A percentile compares a stretch with the other conserved stretches of the same genome.
These are phyloP conservation scores for Botrytis medusae DNA, from an alignment of 2,329 filamentous ascomycete genomes.

Conservation along the genomic window DNA sequence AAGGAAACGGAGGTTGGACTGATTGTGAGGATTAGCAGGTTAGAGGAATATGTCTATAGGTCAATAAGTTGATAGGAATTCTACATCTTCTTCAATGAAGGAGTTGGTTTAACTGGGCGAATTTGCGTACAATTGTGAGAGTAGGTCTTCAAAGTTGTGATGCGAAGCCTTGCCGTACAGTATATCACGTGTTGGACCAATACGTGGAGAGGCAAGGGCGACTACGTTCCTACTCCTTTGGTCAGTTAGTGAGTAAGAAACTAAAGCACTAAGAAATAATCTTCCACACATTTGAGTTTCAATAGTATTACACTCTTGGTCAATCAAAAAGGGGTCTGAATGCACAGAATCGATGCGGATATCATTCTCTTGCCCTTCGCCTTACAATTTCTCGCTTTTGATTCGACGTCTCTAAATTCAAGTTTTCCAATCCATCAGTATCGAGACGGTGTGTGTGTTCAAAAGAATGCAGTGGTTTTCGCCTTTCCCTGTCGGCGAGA, in stretches of 20 bases:
- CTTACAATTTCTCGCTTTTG: background rate
- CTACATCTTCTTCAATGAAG: conserved; percentile 1
- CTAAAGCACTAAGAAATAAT: background rate
- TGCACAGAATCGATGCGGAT: background rate
- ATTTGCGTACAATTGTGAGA: background rate
- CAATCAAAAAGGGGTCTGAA: background rate
- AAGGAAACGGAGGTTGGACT: background rate
- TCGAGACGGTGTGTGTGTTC: background rate
- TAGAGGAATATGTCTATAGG: background rate
- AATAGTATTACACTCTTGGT: background rate
- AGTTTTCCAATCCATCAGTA: background rate
- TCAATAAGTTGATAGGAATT: conserved; percentile 11
- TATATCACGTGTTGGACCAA: background rate
- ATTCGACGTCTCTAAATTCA: background rate
- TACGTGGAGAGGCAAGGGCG: background rate
- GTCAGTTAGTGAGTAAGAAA: background rate
- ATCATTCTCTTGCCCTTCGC: background rate
- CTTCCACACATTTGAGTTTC: background rate
- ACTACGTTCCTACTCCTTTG: background rate
- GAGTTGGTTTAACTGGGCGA: background rate
- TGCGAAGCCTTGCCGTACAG: background rate
- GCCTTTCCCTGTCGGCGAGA: background rate
- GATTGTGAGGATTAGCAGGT: background rate
- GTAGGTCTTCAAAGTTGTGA: background rate
- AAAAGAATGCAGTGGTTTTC: rapidly evolving